Conservation (phyloP, 2,329 filamentous ascomycete genomes). For the Colletotrichum shisoi region DNA sequence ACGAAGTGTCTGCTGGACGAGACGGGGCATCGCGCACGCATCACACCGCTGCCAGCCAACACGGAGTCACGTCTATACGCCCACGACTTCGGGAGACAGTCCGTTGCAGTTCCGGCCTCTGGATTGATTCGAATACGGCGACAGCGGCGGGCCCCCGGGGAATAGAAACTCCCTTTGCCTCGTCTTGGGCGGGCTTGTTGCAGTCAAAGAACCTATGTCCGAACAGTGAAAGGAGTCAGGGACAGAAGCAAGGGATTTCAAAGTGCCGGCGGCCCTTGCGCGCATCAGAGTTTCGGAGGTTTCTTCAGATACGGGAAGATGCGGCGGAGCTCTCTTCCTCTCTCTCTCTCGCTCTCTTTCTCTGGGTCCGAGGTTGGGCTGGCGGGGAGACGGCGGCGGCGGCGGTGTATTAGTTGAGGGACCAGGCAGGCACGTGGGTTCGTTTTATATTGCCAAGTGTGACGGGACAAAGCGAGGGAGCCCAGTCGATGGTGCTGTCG, state of each 20-base stretch:
- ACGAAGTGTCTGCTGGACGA: slow-evolving; percentile 9
- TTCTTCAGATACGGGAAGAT: slow-evolving; percentile 21
- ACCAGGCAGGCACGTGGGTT: neutral
- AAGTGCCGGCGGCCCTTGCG: slow-evolving; percentile 21
- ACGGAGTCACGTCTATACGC: neutral
- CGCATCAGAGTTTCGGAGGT: slow-evolving; percentile 31
- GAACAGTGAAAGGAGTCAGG: neutral
- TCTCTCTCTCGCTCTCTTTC: too few species aligned
- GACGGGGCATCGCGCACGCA: neutral
- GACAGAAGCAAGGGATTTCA: neutral
- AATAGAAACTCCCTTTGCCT: neutral
- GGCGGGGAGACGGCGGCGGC: slow-evolving; percentile 8
- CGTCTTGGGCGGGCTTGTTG: neutral
- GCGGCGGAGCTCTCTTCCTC: neutral
- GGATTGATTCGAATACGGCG: neutral
- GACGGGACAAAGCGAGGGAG: slow-evolving; percentile 28
- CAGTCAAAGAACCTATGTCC: too few species aligned
- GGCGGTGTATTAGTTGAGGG: neutral
- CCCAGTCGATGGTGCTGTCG: slow-evolving; percentile 24
- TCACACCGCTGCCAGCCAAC: slow-evolving; percentile 3
- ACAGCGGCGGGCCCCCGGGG: neutral
- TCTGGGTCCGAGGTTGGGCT: neutral
- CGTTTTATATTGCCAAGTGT: slow-evolving; percentile 1
- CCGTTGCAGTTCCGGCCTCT: neutral
- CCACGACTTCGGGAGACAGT: neutral